Evolutionary conservation across 2,329 filamentous ascomycete species (phyloP), one percentile per base, ranked within the genome.

Genomic region (Hortaea werneckii): DNA sequence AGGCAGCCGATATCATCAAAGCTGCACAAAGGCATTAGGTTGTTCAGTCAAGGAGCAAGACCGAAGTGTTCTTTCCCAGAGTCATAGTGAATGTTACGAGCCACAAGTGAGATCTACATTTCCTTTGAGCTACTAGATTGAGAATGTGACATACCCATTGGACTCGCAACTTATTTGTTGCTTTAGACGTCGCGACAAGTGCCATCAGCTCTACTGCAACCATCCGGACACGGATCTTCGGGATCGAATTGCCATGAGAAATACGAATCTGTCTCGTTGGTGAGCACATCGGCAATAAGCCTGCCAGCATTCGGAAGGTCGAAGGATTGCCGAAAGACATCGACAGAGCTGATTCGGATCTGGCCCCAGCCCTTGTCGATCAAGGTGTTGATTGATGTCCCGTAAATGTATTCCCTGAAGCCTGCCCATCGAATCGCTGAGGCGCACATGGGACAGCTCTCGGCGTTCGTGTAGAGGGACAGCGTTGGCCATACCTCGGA

Each of bases 1-100:
- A 71, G 65, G 70, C 67, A 53, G 45, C 58, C 4, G 54, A 52
- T 41, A 47, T 57, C 12, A 55, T 61, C 28, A 53, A 50, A 37
- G 47, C 41, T 11, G 35, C 28, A 30, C 41, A 43, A 13, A 29
- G 40, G 6, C 10, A 27, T 10, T 28, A 9, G 13, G 37, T 26
- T 39, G 10, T 13, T n/a, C 13, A 39, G 9, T 39, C 32, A 20
- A 20, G 20, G 20, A 20, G 20, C 20, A 20, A 20, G 20, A 20
- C 20, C 20, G 20, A 20, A 20, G 20, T 20, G 20, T 20, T 20
- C 20, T 20, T 20, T 20, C 20, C 20, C 20, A 20, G 20, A 20
- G 20, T 20, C 20, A 20, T 20, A 20, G 20, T 20, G 20, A 20
- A 20, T 20, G 20, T 20, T 20, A 20, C 20, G 20, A 20, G 20